Conservation (phyloP, 345 rosid genomes). For the Eucalyptus pauciflora region DNA sequence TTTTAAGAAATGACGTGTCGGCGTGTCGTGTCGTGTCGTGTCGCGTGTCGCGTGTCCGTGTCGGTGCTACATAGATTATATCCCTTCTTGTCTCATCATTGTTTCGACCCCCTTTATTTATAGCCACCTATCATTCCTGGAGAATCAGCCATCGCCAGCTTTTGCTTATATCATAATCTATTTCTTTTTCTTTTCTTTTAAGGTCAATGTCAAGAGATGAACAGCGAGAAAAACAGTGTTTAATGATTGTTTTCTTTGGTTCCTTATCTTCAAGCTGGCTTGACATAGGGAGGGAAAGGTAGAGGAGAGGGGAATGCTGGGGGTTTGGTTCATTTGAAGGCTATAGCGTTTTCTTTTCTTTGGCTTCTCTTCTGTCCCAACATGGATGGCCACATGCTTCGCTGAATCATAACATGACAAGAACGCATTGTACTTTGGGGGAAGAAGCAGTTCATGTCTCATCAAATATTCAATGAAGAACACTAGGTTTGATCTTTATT, state of each 20-base stretch:
- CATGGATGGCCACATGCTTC: not conserved
- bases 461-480: not conserved
- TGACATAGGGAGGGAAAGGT: not conserved
- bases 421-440: not conserved
- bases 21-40: no score
- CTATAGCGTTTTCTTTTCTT: not conserved
- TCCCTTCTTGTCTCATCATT: not conserved
- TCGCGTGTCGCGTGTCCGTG: no score
- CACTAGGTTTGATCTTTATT: not conserved
- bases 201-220: not conserved
- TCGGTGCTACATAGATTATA: not conserved
- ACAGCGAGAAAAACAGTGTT: not conserved
- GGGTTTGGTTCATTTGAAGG: not conserved
- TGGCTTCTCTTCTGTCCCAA: not conserved
- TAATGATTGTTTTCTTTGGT: not conserved
- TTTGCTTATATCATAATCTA: not conserved
- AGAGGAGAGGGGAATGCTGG: not conserved
- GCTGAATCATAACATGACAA: not conserved
- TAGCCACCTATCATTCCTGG: not conserved
- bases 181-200: not conserved
- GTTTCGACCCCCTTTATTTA: not conserved
- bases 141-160: not conserved
- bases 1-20: no score
- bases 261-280: not conserved
- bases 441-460: not conserved